Base-by-base conservation (phyloP, 2,329 filamentous ascomycete genomes). In the Cordyceps cateniannulata region DNA sequence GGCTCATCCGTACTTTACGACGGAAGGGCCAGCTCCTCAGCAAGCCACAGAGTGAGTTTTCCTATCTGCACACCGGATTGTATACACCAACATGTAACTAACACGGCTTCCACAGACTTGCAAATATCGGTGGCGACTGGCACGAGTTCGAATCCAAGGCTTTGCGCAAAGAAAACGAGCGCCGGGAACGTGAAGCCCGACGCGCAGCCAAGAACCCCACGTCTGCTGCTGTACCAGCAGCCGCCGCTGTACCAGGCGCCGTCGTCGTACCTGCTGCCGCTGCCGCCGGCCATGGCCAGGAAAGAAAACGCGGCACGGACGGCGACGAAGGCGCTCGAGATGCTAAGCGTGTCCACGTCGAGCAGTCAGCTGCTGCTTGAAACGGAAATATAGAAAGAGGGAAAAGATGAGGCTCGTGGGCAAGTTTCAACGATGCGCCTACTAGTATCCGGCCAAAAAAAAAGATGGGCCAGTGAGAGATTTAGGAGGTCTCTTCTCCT, bases 91-190 rank as follows among this genome's bases (percentile, higher is more conserved):
- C 32, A 47, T 14, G 25, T 35, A 38, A 32, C 72, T 77, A 69
- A 78, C 70, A 27, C 12, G 22, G 5, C 25, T 50, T 59, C 38
- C 42, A 62, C 64, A 90, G 89, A 69, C 82, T 99, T 54, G 86
- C 88, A 62, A 79, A 87, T 53, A 82, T 99, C 32, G 85, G 95
- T 67, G 95, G 95, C 24, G 95, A 99, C 68, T 99, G 95, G 95
- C 95, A 99, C 71, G 95, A 99, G 72, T 96, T 98, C 69, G 95
- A 99, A 76, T 96, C 91, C 60, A 99, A 99, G 76, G 93, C 92
- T 18, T 80, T 96, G 27, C 83, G 95, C 35, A 95, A 95, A 67
- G 93, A 97, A 73, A 93, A 92, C 67, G 91, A 95, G 72, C 84
- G 85, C 59, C 80, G 79, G 63, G 81, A 84, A 29, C 77, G 79